Conservation (phyloP, 1,284 basidiomycete genomes). For the Austroboletus rostrupii region DNA sequence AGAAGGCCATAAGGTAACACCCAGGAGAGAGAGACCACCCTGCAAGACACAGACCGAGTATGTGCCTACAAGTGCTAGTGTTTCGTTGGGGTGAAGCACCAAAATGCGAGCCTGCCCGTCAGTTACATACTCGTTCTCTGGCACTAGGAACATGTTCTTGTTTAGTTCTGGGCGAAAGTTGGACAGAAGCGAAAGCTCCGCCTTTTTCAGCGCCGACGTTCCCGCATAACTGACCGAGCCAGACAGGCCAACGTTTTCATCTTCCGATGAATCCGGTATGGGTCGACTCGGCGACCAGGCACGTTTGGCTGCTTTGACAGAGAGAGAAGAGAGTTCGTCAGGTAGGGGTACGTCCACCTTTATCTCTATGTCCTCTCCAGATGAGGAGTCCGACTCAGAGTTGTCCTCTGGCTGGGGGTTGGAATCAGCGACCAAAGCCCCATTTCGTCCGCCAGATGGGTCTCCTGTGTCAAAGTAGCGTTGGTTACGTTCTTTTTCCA, state of each 20-base stretch:
- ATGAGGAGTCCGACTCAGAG: conserved; percentile 29
- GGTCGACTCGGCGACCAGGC: conserved; percentile 55
- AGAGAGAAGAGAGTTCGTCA: conserved; percentile 4
- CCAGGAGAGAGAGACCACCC: conserved; percentile 52
- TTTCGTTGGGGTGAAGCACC: conserved; percentile 42
- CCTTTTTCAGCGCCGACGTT: background rate
- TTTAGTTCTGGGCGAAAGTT: conserved; percentile 19
- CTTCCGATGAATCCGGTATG: conserved; percentile 47
- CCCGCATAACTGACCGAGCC: background rate
- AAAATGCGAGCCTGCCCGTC: conserved; percentile 33
- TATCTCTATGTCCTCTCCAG: conserved; percentile 28
- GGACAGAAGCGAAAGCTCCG: conserved; percentile 8
- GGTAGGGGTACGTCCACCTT: conserved; percentile 8
- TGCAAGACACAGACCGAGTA: conserved; percentile 52
- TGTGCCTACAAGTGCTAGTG: conserved; percentile 56
- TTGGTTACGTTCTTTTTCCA: conserved; percentile 9
- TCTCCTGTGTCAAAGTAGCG: conserved; percentile 38
- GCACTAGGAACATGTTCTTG: conserved; percentile 10
- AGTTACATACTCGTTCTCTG: conserved; percentile 1
- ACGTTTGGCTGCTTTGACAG: conserved; percentile 25
- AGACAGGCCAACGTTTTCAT: conserved; percentile 26
- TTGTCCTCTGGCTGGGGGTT: conserved; percentile 31
- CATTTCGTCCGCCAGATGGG: conserved; percentile 32
- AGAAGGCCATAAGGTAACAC: conserved; percentile 44
- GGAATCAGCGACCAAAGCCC: conserved; percentile 29